Percentiles rank a stretch among this genome's conserved stretches.
These are phyloP conservation scores for Hypoxylon sp. DNA, from an alignment of 2,329 filamentous ascomycete genomes.

Conservation along the genomic window DNA sequence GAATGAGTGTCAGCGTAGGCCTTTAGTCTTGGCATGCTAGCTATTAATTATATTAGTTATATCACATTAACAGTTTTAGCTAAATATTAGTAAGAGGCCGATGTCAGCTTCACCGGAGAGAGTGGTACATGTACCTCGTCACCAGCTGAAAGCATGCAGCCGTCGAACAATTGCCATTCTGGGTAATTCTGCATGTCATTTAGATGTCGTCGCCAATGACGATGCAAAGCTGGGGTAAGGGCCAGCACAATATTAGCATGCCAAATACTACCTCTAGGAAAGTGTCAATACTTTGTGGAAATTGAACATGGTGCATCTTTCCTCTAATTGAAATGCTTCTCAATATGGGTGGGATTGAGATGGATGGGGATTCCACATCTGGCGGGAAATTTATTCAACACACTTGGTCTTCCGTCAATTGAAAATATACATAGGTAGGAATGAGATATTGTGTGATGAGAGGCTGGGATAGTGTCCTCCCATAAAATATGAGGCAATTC, in stretches of 20 bases:
- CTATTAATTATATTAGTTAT: neutral
- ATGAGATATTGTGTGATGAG: too few relatives aligned
- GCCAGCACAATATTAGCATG: constrained; percentile 21
- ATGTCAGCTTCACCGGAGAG: constrained; percentile 9
- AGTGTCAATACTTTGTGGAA: neutral
- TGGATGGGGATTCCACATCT: too few relatives aligned
- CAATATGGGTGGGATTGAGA: too few relatives aligned
- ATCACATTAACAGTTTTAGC: neutral
- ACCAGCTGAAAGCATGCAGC: constrained; percentile 11
- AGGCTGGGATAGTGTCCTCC: too few relatives aligned
- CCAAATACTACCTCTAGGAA: neutral
- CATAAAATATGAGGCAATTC: too few relatives aligned
- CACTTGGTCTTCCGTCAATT: too few relatives aligned
- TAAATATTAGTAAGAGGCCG: neutral
- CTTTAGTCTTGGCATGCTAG: neutral
- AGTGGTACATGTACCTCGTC: neutral
- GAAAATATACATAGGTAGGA: too few relatives aligned
- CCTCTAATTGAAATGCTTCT: too few relatives aligned
- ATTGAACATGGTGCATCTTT: neutral
- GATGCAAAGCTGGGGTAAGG: neutral
- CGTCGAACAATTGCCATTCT: constrained; percentile 13
- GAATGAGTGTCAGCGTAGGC: neutral
- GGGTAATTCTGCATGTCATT: neutral
- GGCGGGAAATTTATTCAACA: too few relatives aligned
- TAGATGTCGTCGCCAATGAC: constrained; percentile 14